Percentiles rank a stretch among this genome's conserved stretches.
These are phyloP conservation scores for Cyclaneusma minus DNA, from an alignment of 2,329 filamentous ascomycete genomes.

Conservation along the genomic window DNA sequence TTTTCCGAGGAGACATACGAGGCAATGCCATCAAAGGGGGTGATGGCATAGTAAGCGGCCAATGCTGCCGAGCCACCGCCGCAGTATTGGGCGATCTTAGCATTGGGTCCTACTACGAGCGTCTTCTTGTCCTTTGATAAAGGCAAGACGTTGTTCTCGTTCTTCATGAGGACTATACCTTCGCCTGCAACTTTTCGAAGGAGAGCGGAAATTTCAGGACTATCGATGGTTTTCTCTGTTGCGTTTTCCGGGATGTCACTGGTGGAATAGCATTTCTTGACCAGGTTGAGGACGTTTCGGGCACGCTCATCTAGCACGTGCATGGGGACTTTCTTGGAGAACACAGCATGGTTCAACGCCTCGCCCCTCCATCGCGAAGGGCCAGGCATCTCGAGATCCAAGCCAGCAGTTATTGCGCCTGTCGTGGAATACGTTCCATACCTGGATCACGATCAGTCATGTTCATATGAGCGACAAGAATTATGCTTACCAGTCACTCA, in stretches of 20 bases:
- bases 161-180: conserved; percentile 60
- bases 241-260: conserved; percentile 1
- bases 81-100: conserved; percentile 38
- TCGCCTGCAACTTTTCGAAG: conserved; percentile 38
- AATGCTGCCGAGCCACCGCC: conserved; percentile 51
- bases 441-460: conserved; percentile 8
- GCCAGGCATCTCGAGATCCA: conserved; percentile 46
- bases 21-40: conserved; percentile 55
- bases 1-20: conserved; percentile 26
- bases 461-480: background rate
- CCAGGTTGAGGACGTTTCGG: conserved; percentile 5
- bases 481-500: conserved; percentile 29
- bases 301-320: conserved; percentile 4
- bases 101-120: conserved; percentile 40
- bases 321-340: conserved; percentile 1
- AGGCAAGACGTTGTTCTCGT: conserved; percentile 48
- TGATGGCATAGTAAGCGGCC: conserved; percentile 50
- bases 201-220: conserved; percentile 19
- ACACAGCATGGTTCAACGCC: conserved; percentile 3
- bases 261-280: conserved; percentile 2
- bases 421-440: conserved; percentile 37
- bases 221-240: conserved; percentile 6
- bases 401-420: conserved; percentile 31
- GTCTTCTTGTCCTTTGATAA: conserved; percentile 26
- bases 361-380: conserved; percentile 35